Conservation (phyloP, 805 yeast species). For the Wickerhamiella brachini region DNA sequence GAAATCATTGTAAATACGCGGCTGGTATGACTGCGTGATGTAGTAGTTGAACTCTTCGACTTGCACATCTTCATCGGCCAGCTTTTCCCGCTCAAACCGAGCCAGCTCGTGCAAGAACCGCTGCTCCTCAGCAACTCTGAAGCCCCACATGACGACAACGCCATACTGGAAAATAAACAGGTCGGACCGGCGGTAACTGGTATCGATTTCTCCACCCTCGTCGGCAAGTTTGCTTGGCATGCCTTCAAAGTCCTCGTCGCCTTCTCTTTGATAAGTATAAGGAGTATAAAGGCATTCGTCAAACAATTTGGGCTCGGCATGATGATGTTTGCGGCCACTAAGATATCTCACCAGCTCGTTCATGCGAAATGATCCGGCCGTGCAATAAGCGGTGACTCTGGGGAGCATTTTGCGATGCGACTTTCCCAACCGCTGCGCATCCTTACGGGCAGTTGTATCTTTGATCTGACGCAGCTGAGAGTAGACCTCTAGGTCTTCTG, state of each 20-base stretch:
- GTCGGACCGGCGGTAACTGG: conserved; percentile 78
- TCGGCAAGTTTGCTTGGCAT: conserved; percentile 42
- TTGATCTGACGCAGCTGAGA: conserved; percentile 75
- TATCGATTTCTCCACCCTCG: conserved; percentile 90
- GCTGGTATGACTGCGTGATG: conserved; percentile 86
- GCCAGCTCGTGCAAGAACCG: conserved; percentile 74
- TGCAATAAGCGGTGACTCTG: conserved; percentile 90
- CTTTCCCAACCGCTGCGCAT: conserved; percentile 87
- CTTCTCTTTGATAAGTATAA: conserved; percentile 35
- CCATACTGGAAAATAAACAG: conserved; percentile 90
- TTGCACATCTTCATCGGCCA: conserved; percentile 84
- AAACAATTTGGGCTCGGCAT: conserved; percentile 71
- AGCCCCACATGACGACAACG: conserved; percentile 96
- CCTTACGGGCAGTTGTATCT: conserved; percentile 79
- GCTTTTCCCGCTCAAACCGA: conserved; percentile 78
- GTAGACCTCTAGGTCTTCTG: conserved; percentile 35
- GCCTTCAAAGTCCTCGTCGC: conserved; percentile 30
- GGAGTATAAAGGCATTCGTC: conserved; percentile 95
- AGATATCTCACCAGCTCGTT: conserved; percentile 76
- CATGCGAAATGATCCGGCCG: conserved; percentile 87
- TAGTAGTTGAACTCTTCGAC: conserved; percentile 91
- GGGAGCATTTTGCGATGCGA: conserved; percentile 73
- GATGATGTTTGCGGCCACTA: conserved; percentile 44
- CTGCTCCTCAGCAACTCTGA: conserved; percentile 66
- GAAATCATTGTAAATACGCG: conserved; percentile 90